Conservation (phyloP, 2,329 filamentous ascomycete genomes). For the Sporothrix pallida region DNA sequence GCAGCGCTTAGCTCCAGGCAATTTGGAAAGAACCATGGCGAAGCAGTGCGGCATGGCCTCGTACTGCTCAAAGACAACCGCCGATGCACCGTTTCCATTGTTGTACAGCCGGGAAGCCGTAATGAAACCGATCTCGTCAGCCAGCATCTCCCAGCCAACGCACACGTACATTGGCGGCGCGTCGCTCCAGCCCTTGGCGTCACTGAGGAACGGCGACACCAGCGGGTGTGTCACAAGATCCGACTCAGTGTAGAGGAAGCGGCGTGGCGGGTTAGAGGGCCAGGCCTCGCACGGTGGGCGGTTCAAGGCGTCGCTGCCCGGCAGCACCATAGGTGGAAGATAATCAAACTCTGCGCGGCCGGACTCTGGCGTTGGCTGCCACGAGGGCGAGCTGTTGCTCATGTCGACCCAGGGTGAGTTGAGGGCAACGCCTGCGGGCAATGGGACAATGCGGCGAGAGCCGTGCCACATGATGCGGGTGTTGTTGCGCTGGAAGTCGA, state of each 20-base stretch:
- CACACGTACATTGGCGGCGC: conserved; percentile 71
- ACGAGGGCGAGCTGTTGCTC: conserved; percentile 65
- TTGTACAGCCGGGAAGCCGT: conserved; percentile 61
- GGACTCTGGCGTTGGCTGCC: conserved; percentile 50
- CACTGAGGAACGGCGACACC: conserved; percentile 64
- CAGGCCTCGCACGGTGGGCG: conserved; percentile 59
- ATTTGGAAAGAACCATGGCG: conserved; percentile 59
- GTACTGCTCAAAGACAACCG: conserved; percentile 72
- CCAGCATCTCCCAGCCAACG: conserved; percentile 73
- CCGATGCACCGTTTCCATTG: conserved; percentile 62
- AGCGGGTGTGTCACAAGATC: conserved; percentile 68
- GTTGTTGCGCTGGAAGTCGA: conserved; percentile 62
- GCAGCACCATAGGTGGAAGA: conserved; percentile 53
- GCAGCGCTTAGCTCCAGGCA: conserved; percentile 56
- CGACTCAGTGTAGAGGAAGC: conserved; percentile 61
- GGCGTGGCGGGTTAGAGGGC: conserved; percentile 62
- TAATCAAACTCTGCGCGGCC: conserved; percentile 62
- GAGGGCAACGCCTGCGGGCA: conserved; percentile 69
- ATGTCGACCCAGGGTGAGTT: conserved; percentile 76
- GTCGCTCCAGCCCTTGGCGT: conserved; percentile 60
- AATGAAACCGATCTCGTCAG: conserved; percentile 69
- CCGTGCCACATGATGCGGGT: conserved; percentile 66
- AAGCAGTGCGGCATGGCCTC: conserved; percentile 84
- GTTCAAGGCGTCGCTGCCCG: conserved; percentile 42
- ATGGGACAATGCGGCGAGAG: conserved; percentile 60